A percentile compares a stretch with the other conserved stretches of the same genome.
Evolutionary conservation across 225 moss, liverwort and hornwort species (phyloP).

Genomic region (Physcomitrium patens): DNA sequence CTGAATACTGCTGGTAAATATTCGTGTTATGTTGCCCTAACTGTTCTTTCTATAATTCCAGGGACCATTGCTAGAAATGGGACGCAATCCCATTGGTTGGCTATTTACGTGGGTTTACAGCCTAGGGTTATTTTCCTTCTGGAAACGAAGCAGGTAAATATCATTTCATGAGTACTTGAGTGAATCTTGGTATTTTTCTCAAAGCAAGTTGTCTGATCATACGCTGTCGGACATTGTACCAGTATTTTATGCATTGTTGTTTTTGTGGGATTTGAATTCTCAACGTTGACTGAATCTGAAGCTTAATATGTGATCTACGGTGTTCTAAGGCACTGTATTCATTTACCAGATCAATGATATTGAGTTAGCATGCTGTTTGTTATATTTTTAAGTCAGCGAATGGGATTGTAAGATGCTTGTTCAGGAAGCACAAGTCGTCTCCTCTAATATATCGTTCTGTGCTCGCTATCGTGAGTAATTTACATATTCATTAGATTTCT

Average conservation of each 20-base stretch:
- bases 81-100: conserved; percentile 79
- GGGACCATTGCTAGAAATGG: conserved; percentile 93
- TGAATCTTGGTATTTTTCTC: not conserved
- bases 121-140: conserved; percentile 78
- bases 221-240: not conserved
- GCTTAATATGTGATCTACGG: not conserved
- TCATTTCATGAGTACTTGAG: not conserved
- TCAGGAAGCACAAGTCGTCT: not conserved
- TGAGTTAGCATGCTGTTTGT: not conserved
- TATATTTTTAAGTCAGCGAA: not conserved
- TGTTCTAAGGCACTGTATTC: not conserved
- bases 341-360: not conserved
- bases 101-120: conserved; percentile 83
- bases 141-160: conserved; percentile 77
- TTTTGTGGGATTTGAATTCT: not conserved
- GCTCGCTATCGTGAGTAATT: not conserved
- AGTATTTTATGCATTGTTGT: not conserved
- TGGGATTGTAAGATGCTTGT: not conserved
- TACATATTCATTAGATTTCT: not conserved
- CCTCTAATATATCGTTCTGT: not conserved
- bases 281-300: not conserved
- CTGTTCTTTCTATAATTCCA: conserved; percentile 17
- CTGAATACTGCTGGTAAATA: conserved; percentile 5
- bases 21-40: not conserved
- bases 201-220: not conserved